Percentiles rank a stretch among this genome's conserved stretches.
Conservation (phyloP, 2,329 filamentous ascomycete genomes). For the Monilinia fructicola region DNA sequence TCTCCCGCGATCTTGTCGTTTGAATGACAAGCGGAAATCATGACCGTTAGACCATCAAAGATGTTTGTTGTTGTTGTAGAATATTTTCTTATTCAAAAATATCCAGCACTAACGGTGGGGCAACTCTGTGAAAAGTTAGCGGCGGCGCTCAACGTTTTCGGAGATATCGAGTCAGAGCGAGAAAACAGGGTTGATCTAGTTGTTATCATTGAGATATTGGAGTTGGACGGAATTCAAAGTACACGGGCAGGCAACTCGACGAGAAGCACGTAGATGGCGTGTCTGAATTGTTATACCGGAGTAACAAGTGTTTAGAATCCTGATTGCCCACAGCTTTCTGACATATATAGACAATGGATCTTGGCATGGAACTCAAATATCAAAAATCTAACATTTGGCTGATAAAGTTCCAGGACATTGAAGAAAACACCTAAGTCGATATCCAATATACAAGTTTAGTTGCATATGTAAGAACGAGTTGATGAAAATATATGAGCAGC, state of each 20-base stretch:
- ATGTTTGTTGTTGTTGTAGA: background rate
- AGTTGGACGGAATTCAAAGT: background rate
- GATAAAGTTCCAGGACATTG: background rate
- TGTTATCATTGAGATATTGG: background rate
- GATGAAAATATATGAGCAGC: background rate
- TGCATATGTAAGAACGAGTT: background rate
- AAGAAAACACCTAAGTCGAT: background rate
- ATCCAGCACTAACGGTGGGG: background rate
- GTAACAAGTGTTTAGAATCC: background rate
- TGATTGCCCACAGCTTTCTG: background rate
- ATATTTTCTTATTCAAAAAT: accelerated
- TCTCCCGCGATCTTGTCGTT: constrained; percentile 30
- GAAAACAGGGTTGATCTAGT: background rate
- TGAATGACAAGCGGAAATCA: constrained; percentile 42
- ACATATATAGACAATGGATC: background rate
- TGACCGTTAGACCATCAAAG: constrained; percentile 42
- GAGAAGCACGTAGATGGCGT: background rate
- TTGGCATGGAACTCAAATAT: background rate
- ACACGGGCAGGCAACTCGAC: background rate
- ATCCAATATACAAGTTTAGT: background rate
- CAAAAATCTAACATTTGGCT: background rate
- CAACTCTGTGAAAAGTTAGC: background rate
- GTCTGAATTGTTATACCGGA: background rate
- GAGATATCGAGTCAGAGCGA: background rate
- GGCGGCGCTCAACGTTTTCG: background rate